Percentiles rank a stretch among this genome's conserved stretches.
phyloP scores from a whole-genome alignment of 495 filamentous ascomycete species.

The Zalerion maritima region DNA sequence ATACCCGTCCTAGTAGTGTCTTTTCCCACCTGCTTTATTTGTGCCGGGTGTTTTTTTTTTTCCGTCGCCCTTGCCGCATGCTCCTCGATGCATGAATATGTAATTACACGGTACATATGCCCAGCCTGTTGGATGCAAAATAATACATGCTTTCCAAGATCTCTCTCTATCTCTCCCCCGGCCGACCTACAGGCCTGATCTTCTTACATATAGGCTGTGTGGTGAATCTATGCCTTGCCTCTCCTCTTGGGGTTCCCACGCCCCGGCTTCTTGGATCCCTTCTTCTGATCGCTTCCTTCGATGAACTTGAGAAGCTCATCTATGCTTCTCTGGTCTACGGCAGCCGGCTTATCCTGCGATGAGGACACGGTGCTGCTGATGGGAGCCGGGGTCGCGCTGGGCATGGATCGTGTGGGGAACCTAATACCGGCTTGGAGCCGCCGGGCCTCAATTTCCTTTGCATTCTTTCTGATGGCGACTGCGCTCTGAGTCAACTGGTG shows the following conservation, averaged over 20 bases:
- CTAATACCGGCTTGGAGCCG: conserved; percentile 39
- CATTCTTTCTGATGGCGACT: conserved; percentile 81
- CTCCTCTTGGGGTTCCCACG: conserved; percentile 58
- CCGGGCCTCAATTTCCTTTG: conserved; percentile 67
- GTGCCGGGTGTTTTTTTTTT: no score
- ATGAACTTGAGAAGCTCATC: conserved; percentile 82
- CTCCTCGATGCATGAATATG: no score
- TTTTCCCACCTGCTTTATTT: no score
- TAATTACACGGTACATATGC: no score
- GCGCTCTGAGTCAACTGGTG: conserved; percentile 90
- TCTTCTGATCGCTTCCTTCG: conserved; percentile 51
- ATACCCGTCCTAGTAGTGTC: no score
- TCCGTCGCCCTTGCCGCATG: no score
- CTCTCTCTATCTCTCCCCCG: no score
- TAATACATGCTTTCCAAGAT: no score
- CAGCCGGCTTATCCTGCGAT: conserved; percentile 8
- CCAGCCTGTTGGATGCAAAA: no score
- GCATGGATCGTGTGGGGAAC: conserved; percentile 33
- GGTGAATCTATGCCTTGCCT: conserved; percentile 19
- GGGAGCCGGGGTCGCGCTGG: conserved; percentile 24
- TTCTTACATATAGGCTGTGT: not conserved
- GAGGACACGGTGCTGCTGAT: conserved; percentile 10
- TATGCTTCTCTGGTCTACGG: conserved; percentile 39
- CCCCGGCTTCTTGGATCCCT: conserved; percentile 50
- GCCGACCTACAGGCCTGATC: no score